Base-by-base conservation (phyloP, 495 filamentous ascomycete species). In the Aspergillus cavernicola region DNA sequence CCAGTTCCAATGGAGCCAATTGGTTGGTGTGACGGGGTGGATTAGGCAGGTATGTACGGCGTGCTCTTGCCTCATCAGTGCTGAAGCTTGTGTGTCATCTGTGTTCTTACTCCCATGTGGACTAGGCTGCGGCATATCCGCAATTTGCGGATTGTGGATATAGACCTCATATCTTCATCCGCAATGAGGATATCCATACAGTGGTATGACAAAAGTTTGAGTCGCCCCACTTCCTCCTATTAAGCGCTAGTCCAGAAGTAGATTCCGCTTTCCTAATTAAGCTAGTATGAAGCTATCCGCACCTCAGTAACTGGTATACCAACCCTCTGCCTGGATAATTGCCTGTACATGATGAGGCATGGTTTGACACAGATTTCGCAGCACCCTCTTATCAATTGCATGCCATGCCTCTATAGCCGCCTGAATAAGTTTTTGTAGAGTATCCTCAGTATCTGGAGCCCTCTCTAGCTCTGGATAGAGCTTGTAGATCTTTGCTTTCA, bases 301-400 rank as follows among this genome's bases (percentile, higher is more conserved):
- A 33, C 6, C 31, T 33, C 11, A 33, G 11, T 33, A 33, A 33
- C 31, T 33, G 4, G 31, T 33, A 33, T 33, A 33, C 31, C 37
- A 40, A 28, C 24, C 24, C 24, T 28, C 24, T 9, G 24, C 24
- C 24, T 28, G 4, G 9, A 28, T 28, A 28, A 18, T 45, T 16
- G 31, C 44, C 12, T 47, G 44, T 16, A 47, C 31, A 2, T 24
- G 16, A 23, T 47, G 44, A 47, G 29, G 44, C 29, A 47, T 47
- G 7, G 31, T 47, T 22, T 20, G 1, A 47, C 29, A 47, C 9
- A 47, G 18, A 7, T 47, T 33, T n/a, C 9, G 16, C 9, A 47
- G 18, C 1, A 47, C 13, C 12, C 19, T 1, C 1, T 47, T 15
- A 35, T 36, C 44, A 18, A 47, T 47, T 35, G 9, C 19, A 13